phyloP scores from a whole-genome alignment of 225 moss, liverwort and hornwort genomes.

The Polytrichum formosum region DNA sequence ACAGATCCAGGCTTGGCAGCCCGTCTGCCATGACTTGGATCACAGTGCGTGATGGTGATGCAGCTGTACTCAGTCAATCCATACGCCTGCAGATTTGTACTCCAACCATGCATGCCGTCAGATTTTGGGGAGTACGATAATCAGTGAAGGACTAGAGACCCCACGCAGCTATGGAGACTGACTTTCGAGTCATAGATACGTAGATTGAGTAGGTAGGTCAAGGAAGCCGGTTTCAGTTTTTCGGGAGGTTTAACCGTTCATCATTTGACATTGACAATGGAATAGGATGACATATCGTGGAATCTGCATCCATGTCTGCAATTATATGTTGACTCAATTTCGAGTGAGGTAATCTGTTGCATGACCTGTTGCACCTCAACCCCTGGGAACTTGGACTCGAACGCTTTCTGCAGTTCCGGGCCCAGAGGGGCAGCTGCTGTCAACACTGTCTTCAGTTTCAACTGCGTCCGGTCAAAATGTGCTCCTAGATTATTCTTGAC shows the following conservation, averaged over 20 bases:
- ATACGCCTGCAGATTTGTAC: constrained; percentile 49
- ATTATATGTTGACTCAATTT: too few relatives aligned
- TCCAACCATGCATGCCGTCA: neutral
- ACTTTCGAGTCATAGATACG: too few relatives aligned
- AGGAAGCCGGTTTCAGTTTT: too few relatives aligned
- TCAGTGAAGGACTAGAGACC: neutral
- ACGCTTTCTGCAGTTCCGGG: constrained; percentile 63
- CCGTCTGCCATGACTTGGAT: constrained; percentile 18
- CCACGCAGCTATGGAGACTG: too few relatives aligned
- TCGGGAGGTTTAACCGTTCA: too few relatives aligned
- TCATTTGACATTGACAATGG: too few relatives aligned
- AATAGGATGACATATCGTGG: too few relatives aligned
- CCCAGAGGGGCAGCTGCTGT: constrained; percentile 87
- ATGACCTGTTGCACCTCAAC: constrained; percentile 62
- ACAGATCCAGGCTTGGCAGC: constrained; percentile 80
- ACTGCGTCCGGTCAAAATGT: constrained; percentile 48
- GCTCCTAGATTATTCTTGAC: constrained; percentile 66
- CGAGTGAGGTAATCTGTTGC: neutral
- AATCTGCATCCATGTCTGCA: too few relatives aligned
- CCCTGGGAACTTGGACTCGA: constrained; percentile 74
- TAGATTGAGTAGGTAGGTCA: too few relatives aligned
- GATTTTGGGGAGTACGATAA: neutral
- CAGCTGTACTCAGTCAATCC: constrained; percentile 95
- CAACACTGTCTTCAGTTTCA: constrained; percentile 62
- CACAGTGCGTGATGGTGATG: constrained; percentile 65